A percentile compares a stretch with the other conserved stretches of the same genome.
phyloP scores from a whole-genome alignment of 208 protist species.

The Acanthamoeba lenticulata region DNA sequence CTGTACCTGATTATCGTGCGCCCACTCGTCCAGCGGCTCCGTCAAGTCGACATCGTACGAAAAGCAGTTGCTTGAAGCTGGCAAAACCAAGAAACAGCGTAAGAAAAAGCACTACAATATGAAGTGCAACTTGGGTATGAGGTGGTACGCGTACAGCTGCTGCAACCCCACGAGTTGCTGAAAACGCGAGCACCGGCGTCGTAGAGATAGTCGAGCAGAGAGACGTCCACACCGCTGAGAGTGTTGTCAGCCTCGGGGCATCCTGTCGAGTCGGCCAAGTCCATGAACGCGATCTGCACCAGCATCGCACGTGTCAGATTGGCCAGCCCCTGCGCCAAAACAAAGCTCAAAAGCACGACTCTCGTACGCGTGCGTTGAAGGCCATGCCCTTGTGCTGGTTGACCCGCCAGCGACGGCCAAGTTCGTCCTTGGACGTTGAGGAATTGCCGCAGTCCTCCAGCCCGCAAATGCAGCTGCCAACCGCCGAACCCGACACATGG shows the following conservation, averaged over 20 bases:
- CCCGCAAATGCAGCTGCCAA: not conserved
- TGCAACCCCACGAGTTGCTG: constrained; percentile 51
- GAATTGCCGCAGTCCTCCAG: not conserved
- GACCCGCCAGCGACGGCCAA: not conserved
- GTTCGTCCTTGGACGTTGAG: not conserved
- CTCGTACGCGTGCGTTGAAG: constrained; percentile 60
- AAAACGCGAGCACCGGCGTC: constrained; percentile 8
- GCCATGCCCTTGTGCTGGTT: constrained; percentile 45
- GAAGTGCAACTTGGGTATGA: not conserved
- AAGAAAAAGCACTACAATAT: not conserved
- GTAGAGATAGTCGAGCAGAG: not conserved
- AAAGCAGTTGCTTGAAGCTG: not conserved
- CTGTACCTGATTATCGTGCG: not conserved
- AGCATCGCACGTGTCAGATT: not conserved
- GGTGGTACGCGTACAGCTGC: not conserved
- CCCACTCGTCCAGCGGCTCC: not conserved
- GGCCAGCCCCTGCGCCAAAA: not conserved
- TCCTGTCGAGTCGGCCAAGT: not conserved
- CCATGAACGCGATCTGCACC: constrained; percentile 21
- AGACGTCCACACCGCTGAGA: not conserved
- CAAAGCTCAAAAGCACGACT: too few relatives aligned
- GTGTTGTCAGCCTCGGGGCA: not conserved
- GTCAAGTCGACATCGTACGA: not conserved
- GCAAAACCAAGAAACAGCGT: too few relatives aligned
- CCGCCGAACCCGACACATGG: constrained; percentile 5